phyloP scores from a whole-genome alignment of 169 alveolate species.

The Eimeria praecox region DNA sequence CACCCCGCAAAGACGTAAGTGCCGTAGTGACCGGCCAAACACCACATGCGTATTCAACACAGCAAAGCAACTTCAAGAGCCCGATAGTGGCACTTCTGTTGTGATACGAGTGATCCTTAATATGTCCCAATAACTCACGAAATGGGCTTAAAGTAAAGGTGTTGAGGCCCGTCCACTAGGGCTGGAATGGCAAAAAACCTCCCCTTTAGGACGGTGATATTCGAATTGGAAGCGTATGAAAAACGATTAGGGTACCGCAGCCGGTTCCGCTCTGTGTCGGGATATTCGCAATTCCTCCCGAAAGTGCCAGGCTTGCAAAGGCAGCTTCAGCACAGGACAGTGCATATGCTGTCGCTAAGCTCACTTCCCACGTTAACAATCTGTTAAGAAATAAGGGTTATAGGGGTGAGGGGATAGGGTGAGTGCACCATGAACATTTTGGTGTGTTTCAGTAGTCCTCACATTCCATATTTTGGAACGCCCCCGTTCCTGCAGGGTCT shows the following conservation, averaged over 20 bases:
- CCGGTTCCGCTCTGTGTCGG: constrained; percentile 68
- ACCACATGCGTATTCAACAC: not conserved
- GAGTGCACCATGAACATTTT: not conserved
- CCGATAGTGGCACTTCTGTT: not conserved
- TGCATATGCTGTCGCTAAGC: not conserved
- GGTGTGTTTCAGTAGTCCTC: not conserved
- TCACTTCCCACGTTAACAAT: too few relatives aligned
- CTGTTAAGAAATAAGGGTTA: not conserved
- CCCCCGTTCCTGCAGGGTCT: constrained; percentile 70
- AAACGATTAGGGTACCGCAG: constrained; percentile 64
- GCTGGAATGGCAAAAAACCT: constrained; percentile 52
- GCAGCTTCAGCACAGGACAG: constrained; percentile 25
- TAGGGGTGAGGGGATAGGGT: too few relatives aligned
- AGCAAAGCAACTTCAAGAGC: not conserved
- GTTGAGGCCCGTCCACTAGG: constrained; percentile 41
- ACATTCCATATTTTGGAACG: constrained; percentile 65
- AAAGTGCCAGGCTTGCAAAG: constrained; percentile 67
- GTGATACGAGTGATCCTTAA: not conserved
- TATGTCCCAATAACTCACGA: not conserved
- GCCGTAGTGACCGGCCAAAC: not conserved
- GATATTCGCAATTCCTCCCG: constrained; percentile 58
- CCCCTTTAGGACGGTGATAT: constrained; percentile 45
- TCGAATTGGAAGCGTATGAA: constrained; percentile 45
- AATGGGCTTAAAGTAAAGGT: constrained; percentile 39
- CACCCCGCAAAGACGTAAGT: not conserved